Evolutionary conservation across 1,284 basidiomycete genomes (phyloP), one percentile per base, ranked within the genome.

Genomic region (Coniferiporia sulphurascens): DNA sequence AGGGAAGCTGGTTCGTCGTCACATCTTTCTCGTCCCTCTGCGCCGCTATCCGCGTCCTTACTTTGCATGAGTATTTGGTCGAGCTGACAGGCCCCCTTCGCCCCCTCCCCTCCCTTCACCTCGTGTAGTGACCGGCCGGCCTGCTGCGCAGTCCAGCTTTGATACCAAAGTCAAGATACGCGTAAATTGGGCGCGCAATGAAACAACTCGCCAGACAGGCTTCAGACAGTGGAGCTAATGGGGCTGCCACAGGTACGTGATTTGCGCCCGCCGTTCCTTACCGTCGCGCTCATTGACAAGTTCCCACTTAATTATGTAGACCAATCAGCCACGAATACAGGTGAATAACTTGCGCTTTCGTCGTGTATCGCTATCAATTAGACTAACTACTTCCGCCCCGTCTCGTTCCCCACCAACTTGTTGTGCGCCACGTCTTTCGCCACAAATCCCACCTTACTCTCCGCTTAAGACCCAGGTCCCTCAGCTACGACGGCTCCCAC

Each of bases 351-450:
- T 17, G n/a, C 32, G 6, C 41, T 56, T 56, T 45, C 54, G 12
- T 45, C 46, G 19, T 35, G 34, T 48, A 48, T 46, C 17, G 44
- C 12, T 8, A n/a, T 17, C 44, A 46, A 46, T 43, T 21, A 46
- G 44, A 8, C 44, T 46, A 46, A 46, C 44, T 46, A 46, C 8
- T 9, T 46, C 12, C 12, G 15, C 3, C 43, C 44, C 19, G 13
- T 3, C 12, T n/a, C 36, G 10, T 21, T 34, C 17, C 46, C 46
- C 7, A 48, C 45, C n/a, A 48, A 32, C 48, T 44, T 44, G 12
- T n/a, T 55, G 32, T 27, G 27, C 54, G 54, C 54, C 46, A 56
- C 54, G 38, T 41, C 38, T 41, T 15, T 45, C 54, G 54, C 54
- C 54, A 56, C 54, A 36, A 17, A 19, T 10, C 54, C 19, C 19